Percentiles rank a stretch among this genome's conserved stretches.
Evolutionary conservation across 257 asterid species (phyloP).

Genomic region (Solanum ossicruentum): DNA sequence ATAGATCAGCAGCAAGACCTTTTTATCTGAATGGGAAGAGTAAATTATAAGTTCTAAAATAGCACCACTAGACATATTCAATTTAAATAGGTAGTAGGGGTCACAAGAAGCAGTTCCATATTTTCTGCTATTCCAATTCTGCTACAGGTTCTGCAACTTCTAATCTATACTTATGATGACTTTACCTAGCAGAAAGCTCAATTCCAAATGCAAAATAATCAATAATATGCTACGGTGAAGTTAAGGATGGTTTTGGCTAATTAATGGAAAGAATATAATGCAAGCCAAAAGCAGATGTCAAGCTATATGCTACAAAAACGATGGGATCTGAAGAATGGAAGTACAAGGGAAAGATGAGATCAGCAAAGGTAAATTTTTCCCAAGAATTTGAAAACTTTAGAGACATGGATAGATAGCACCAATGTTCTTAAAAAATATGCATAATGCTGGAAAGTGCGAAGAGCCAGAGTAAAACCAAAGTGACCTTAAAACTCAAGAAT

Average conservation of each 20-base stretch:
- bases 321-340: neutral
- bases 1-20: constrained; percentile 74
- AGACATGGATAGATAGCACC: neutral
- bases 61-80: neutral
- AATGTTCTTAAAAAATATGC: neutral
- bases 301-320: neutral
- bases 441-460: neutral
- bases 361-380: neutral
- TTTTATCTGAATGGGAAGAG: constrained; percentile 59
- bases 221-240: neutral
- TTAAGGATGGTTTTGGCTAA: neutral
- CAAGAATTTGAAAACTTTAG: neutral
- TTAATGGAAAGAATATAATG: neutral
- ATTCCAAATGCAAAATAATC: neutral
- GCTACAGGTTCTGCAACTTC: neutral
- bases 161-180: neutral
- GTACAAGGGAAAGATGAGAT: neutral
- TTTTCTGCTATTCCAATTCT: neutral
- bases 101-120: neutral
- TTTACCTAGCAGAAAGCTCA: neutral
- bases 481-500: neutral
- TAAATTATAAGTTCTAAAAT: neutral
- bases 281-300: neutral
- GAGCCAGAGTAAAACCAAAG: neutral
- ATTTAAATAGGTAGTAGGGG: neutral